Evolutionary conservation across 768 basidiomycete genomes (phyloP), one percentile per base, ranked within the genome.

Genomic region (Tricholoma furcatifolium): DNA sequence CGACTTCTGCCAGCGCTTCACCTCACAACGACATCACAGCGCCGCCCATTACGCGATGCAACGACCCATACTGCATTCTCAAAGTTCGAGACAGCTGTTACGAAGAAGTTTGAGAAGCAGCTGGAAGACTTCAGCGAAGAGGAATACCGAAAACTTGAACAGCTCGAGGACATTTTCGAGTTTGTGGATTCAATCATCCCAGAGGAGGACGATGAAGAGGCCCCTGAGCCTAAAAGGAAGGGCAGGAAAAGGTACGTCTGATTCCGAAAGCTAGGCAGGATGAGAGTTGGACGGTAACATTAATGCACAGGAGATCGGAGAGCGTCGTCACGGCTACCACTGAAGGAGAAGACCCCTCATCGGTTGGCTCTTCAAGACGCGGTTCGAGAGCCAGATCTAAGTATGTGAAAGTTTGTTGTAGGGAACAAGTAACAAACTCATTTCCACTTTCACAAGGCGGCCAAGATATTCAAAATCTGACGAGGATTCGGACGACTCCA

Each of bases 131-230:
- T 91, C 65, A 82, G 77, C 54, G 87, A 90, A 61, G 85, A 81
- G 35, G 87, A 91, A 39, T 84, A 81, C 53, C 72, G 85, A 53
- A 74, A 85, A 50, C 72, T 91, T 3, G 80, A 84, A 47, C 72
- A 81, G 24, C 76, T 89, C 23, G 77, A 81, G 36, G 77, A 81
- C 0, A 61, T 88, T 23, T 91, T 91, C 62, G 75, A 79, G 42
- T 87, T 88, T 63, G 60, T 91, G 65, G 89, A 91, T 57, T 80
- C 83, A 9, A 80, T 91, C 39, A 75, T 87, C 38, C 84, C 88
- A 2, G 67, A 82, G 38, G 84, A 83, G n/a, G 85, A 84, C 6
- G 81, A 78, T 7, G 84, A 85, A 36, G 69, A 74, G 15, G 55
- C 70, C 5, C 71, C 76, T 15, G 73, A 64, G 57, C 72, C 69